Conservation (phyloP, 169 alveolate species). For the Cryptosporidium meleagridis region DNA sequence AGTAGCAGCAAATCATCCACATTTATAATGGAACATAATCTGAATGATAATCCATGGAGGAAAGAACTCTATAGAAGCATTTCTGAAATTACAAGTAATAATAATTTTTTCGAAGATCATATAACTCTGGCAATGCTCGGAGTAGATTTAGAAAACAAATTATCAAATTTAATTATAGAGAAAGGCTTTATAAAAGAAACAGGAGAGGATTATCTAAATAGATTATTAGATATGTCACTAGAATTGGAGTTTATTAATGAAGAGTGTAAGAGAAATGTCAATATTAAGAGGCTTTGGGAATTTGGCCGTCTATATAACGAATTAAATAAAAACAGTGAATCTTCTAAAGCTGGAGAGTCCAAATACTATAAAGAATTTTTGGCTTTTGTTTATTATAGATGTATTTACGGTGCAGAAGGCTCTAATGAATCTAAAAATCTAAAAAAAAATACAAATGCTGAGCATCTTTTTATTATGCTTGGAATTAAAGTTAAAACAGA, state of each 20-base stretch:
- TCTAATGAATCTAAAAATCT: background rate
- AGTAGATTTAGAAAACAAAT: background rate
- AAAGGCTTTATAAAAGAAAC: background rate
- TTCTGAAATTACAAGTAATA: background rate
- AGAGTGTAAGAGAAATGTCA: background rate
- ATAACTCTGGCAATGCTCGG: background rate
- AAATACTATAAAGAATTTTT: constrained; percentile 30
- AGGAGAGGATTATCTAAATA: background rate
- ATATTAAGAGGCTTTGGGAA: constrained; percentile 33
- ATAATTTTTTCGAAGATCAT: background rate
- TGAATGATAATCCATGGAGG: background rate
- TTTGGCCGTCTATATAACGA: constrained; percentile 3
- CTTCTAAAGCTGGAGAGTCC: background rate
- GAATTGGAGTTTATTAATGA: background rate
- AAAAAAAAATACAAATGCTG: background rate
- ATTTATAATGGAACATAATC: background rate
- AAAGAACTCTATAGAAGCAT: background rate
- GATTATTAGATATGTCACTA: constrained; percentile 3
- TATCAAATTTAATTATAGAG: background rate
- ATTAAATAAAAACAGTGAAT: background rate
- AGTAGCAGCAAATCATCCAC: background rate
- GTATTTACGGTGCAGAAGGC: constrained; percentile 9
- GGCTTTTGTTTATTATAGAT: constrained; percentile 21
- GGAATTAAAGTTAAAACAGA: background rate
- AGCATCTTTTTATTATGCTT: background rate